Evolutionary conservation across 768 basidiomycete species (phyloP).

Genomic region (Tulasnella calospora): DNA sequence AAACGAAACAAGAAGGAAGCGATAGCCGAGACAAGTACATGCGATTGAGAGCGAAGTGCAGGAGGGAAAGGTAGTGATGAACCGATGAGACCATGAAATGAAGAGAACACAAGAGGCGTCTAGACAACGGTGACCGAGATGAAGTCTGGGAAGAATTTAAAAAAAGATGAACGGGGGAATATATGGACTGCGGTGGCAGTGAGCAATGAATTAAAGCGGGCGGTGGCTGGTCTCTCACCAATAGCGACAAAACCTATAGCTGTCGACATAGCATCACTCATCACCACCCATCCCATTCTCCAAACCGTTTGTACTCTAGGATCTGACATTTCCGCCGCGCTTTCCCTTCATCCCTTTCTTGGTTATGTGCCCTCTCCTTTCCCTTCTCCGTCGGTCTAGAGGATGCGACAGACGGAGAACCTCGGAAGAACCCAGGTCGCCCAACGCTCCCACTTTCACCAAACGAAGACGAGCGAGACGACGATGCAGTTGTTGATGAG

Average conservation of each 20-base stretch:
- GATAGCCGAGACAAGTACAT: neutral
- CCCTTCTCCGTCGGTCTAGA: conserved; percentile 40
- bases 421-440: neutral
- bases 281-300: conserved; percentile 87
- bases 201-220: no score
- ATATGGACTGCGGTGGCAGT: no score
- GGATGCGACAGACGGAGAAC: conserved; percentile 6
- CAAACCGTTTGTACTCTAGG: conserved; percentile 74
- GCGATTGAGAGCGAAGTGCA: neutral
- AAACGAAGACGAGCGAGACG: neutral
- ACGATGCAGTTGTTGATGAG: conserved; percentile 10
- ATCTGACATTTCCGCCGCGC: conserved; percentile 56
- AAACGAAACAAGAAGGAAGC: neutral
- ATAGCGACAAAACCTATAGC: neutral
- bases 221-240: neutral
- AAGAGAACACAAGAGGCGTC: neutral
- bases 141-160: neutral
- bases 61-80: neutral
- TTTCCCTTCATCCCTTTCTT: conserved; percentile 50
- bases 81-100: neutral
- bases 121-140: no score
- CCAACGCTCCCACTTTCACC: neutral
- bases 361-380: conserved; percentile 55
- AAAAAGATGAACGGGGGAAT: no score
- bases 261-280: conserved; percentile 31